These are phyloP conservation scores for Pachyrhizus erosus DNA, from an alignment of 306 rosid genomes.

Conservation along the genomic window DNA sequence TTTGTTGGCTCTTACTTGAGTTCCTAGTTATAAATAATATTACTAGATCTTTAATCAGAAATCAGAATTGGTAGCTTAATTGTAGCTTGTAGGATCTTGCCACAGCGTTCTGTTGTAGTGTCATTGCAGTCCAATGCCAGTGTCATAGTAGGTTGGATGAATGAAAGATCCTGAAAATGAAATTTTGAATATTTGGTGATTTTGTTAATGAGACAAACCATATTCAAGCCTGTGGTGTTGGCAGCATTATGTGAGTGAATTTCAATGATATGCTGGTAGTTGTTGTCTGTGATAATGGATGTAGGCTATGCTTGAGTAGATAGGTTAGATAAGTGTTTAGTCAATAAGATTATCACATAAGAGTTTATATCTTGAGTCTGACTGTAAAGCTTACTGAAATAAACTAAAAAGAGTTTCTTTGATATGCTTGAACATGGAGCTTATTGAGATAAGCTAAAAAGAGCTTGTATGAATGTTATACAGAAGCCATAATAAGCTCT, in stretches of 20 bases:
- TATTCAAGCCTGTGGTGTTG: background rate
- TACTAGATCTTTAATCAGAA: constrained; percentile 16
- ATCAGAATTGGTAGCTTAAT: background rate
- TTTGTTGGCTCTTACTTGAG: constrained; percentile 13
- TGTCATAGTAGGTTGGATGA: constrained; percentile 24
- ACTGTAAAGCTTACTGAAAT: background rate
- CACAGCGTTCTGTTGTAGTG: constrained; percentile 4
- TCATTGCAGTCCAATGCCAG: background rate
- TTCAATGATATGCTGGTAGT: background rate
- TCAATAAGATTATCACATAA: background rate
- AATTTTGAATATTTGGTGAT: background rate
- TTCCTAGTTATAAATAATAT: constrained; percentile 10
- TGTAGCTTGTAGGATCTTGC: constrained; percentile 1
- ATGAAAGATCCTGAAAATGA: constrained; percentile 6
- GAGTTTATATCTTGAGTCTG: background rate
- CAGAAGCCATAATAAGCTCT: background rate
- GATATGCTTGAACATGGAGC: background rate
- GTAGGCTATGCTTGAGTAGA: background rate
- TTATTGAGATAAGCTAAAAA: background rate
- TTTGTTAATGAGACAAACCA: constrained; percentile 23
- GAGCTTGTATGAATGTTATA: background rate
- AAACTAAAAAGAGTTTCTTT: background rate
- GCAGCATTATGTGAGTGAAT: background rate
- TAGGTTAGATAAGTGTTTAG: background rate
- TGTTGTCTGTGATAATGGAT: background rate